Base-by-base conservation (phyloP, 768 basidiomycete genomes). In the Lactarius vividus region DNA sequence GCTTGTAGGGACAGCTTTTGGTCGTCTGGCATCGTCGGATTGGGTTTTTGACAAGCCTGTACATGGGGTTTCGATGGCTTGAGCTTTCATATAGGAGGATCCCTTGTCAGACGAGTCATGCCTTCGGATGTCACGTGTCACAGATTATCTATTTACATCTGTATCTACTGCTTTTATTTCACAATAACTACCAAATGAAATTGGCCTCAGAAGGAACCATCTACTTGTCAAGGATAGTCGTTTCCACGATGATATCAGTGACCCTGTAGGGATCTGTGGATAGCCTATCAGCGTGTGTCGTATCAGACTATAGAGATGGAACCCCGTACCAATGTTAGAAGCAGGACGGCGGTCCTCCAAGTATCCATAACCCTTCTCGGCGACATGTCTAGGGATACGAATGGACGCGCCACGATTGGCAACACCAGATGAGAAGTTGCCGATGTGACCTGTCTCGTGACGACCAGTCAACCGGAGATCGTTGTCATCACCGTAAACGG, bases 321-420 rank as follows among this genome's bases (percentile, higher is more conserved):
- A 59, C 44, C n/a, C 77, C 86, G 53, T 78, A 93, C 92, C 96
- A 70, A 97, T 92, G 84, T 99, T 99, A 76, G 96, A 97, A 64
- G 96, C 96, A 31, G 97, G 97, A 69, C 96, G 93, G 69, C 96
- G 86, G 80, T 97, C 96, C 76, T 98, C 96, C 71, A 98, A 79
- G 82, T 98, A 98, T 57, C 97, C 97, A 73, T 88, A 94, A 59
- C 96, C 96, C 78, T 96, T 88, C 39, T 90, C 82, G 60, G 89
- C 91, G 73, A 98, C 96, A 75, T 96, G 92, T 73, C 96, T 83
- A 56, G 97, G 97, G 55, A 99, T 89, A 81, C 95, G 93, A 75
- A 97, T 93, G 35, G 94, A 96, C 55, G 96, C 95, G 73, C 95
- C 97, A 78, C 96, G 94, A 83, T 97, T 91, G 72, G 97, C 97